Percentiles rank a stretch among this genome's conserved stretches.
Conservation (phyloP, 805 yeast species). For the Yamadazyma phyllophila region DNA sequence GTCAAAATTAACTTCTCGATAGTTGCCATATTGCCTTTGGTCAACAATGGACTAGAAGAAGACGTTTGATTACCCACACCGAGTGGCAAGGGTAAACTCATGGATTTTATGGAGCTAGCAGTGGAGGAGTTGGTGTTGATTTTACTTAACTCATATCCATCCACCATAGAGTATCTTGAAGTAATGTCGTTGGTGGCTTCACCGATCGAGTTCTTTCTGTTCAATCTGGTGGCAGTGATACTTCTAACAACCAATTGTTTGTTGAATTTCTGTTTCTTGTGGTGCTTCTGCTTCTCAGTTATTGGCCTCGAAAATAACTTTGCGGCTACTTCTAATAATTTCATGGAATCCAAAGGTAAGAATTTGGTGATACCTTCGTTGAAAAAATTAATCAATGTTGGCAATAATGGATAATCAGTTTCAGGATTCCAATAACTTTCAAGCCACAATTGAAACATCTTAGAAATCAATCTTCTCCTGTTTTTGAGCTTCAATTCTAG, state of each 20-base stretch:
- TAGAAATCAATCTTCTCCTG: constrained; percentile 65
- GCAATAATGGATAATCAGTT: constrained; percentile 56
- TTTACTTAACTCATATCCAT: constrained; percentile 55
- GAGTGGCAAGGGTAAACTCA: constrained; percentile 42
- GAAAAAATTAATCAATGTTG: constrained; percentile 73
- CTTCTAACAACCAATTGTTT: constrained; percentile 54
- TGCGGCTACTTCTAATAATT: constrained; percentile 60
- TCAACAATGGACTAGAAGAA: constrained; percentile 36
- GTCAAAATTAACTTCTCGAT: constrained; percentile 51
- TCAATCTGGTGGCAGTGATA: constrained; percentile 36
- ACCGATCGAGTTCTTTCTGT: constrained; percentile 34
- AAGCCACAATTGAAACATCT: constrained; percentile 77
- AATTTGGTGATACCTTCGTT: constrained; percentile 67
- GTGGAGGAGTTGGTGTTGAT: constrained; percentile 48
- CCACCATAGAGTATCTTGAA: constrained; percentile 48
- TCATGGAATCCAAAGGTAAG: constrained; percentile 65
- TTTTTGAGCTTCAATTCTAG: constrained; percentile 43
- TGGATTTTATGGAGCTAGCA: constrained; percentile 36
- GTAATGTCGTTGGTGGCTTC: constrained; percentile 19
- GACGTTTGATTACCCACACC: constrained; percentile 44
- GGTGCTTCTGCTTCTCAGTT: constrained; percentile 33
- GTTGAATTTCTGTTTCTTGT: constrained; percentile 13
- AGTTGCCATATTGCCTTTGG: constrained; percentile 36
- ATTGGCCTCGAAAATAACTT: constrained; percentile 56
- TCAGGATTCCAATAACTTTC: constrained; percentile 83